phyloP scores from a whole-genome alignment of 345 rosid genomes.

The Dipteronia dyeriana region DNA sequence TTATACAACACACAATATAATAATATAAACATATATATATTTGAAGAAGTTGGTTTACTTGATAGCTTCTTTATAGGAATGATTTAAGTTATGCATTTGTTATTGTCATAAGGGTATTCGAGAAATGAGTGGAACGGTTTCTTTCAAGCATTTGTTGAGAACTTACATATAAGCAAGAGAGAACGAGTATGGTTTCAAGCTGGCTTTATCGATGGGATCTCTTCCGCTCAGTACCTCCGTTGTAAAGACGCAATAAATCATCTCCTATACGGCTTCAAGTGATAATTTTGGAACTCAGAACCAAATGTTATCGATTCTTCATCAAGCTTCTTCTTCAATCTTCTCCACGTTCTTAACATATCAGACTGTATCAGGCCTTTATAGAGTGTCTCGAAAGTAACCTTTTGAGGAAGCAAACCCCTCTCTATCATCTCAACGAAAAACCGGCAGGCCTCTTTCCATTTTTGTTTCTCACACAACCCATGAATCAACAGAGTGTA shows the following conservation, averaged over 20 bases:
- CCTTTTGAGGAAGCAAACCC: constrained; percentile 86
- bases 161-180: too few species aligned
- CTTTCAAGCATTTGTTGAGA: too few species aligned
- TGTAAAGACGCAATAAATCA: constrained; percentile 20
- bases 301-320: constrained; percentile 73
- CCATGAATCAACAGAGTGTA: constrained; percentile 72
- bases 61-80: not conserved
- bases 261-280: constrained; percentile 67
- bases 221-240: not conserved
- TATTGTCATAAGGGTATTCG: too few species aligned
- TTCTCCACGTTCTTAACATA: constrained; percentile 89
- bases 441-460: constrained; percentile 73
- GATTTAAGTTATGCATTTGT: too few species aligned
- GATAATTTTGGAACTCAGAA: constrained; percentile 67
- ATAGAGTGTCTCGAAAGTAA: constrained; percentile 79
- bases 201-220: too few species aligned
- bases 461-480: constrained; percentile 60
- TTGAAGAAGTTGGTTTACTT: not conserved
- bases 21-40: not conserved
- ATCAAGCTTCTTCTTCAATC: constrained; percentile 85
- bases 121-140: too few species aligned
- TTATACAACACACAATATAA: not conserved
- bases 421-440: constrained; percentile 93
- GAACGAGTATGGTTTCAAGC: too few species aligned
- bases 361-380: constrained; percentile 80